Evolutionary conservation across 2,329 filamentous ascomycete genomes (phyloP), one percentile per base, ranked within the genome.

Genomic region (Cladophialophora immunda): DNA sequence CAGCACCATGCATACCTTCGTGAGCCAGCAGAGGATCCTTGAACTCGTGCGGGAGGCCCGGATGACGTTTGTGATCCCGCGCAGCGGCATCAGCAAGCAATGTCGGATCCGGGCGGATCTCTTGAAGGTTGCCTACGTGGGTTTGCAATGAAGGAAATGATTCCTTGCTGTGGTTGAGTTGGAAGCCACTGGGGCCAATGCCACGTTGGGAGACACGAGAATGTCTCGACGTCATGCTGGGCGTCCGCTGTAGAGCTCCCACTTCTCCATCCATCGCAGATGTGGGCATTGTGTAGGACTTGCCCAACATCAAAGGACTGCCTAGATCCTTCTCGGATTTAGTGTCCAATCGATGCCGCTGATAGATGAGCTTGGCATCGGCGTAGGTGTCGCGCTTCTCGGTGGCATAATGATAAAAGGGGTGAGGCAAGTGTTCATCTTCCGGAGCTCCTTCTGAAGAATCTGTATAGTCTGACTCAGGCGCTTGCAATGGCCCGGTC

Each of bases 361-460:
- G 94, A 78, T 97, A 99, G 81, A 98, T 97, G 69, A 97, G 86
- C 79, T 97, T 98, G 67, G 94, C 92, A 77, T 99, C 95, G 29
- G 92, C 90, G 78, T 97, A 93, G 75, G 91, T 96, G 89, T 97
- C 91, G 75, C 94, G 92, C 77, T 95, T 96, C 80, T 99, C 95
- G 61, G 92, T 92, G 60, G 94, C 90, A 75, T 94, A 93, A 79
- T 97, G 94, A 81, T 97, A 97, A 76, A 93, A 96, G 22, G 94
- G 92, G 8, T 70, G 70, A 15, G 65, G 73, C 19, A 66, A 41
- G 32, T 69, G 69, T 19, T 68, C 67, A 22, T 69, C 70, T n/a
- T 59, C 65, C 5, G 62, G 62, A 15, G 68, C 59, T 32, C 72
- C 70, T 34, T 73, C 71, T 15, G 70, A 69, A 1, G 64, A 68